Conservation (phyloP, 257 asterid species). For the Mitragyna speciosa region DNA sequence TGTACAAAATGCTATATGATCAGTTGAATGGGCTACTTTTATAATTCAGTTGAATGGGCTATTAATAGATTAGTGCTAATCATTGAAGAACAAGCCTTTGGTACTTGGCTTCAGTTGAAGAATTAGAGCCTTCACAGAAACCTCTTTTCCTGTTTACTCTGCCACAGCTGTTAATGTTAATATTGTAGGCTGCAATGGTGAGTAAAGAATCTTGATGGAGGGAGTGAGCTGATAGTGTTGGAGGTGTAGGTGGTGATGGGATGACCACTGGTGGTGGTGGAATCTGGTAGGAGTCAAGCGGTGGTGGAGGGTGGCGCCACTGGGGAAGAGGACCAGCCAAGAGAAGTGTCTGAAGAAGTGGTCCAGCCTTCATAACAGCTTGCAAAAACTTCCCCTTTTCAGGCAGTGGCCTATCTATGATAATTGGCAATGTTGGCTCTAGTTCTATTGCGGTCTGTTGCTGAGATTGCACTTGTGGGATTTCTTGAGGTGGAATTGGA, state of each 20-base stretch:
- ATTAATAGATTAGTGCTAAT: conserved; percentile 7
- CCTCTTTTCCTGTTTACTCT: conserved; percentile 60
- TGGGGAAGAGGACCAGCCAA: conserved; percentile 89
- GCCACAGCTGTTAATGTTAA: conserved; percentile 35
- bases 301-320: conserved; percentile 99
- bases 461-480: conserved; percentile 7
- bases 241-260: conserved; percentile 29
- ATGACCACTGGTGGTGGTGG: conserved; percentile 75
- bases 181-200: conserved; percentile 12
- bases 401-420: conserved; percentile 54
- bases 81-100: conserved; percentile 58
- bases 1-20: conserved; percentile 8
- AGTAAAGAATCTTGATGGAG: conserved; percentile 25
- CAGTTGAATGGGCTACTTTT: conserved; percentile 5
- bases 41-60: neutral
- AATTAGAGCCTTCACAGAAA: conserved; percentile 40
- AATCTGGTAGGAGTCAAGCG: conserved; percentile 64
- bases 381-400: conserved; percentile 76
- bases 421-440: conserved; percentile 30
- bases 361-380: conserved; percentile 93
- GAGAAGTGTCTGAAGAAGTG: conserved; percentile 79
- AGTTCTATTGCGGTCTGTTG: conserved; percentile 6
- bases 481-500: conserved; percentile 16
- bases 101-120: conserved; percentile 47
- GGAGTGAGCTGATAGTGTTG: conserved; percentile 10